Evolutionary conservation across 179 eudicot species (phyloP).

Genomic region (Silene coronaria): DNA sequence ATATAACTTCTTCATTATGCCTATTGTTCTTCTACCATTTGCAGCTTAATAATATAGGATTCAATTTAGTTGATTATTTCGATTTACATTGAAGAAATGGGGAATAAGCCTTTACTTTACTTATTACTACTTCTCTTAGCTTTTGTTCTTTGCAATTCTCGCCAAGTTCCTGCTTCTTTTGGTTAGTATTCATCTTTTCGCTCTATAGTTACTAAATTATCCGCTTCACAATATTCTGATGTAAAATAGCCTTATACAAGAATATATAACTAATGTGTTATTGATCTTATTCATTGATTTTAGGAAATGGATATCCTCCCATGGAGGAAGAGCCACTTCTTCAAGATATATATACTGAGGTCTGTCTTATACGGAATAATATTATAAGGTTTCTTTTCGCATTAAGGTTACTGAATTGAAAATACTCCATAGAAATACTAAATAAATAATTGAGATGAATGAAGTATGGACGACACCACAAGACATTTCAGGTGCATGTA

Average conservation of each 20-base stretch:
- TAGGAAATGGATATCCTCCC: background rate
- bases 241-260: no score
- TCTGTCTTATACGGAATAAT: background rate
- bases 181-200: background rate
- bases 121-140: background rate
- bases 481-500: no score
- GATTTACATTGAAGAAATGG: background rate
- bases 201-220: no score
- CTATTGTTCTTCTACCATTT: no score
- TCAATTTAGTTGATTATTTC: background rate
- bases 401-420: no score
- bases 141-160: conserved; percentile 11
- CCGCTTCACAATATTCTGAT: background rate
- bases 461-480: no score
- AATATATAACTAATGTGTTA: background rate
- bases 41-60: background rate
- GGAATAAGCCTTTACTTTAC: background rate
- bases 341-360: conserved; percentile 2
- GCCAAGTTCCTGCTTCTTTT: background rate
- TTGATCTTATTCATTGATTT: background rate
- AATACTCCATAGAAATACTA: no score
- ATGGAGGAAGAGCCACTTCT: background rate
- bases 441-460: no score
- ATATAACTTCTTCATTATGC: no score
- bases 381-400: no score